Percentiles rank a stretch among this genome's conserved stretches.
Conservation (phyloP, 139 green algal genomes). For the Volvox africanus region DNA sequence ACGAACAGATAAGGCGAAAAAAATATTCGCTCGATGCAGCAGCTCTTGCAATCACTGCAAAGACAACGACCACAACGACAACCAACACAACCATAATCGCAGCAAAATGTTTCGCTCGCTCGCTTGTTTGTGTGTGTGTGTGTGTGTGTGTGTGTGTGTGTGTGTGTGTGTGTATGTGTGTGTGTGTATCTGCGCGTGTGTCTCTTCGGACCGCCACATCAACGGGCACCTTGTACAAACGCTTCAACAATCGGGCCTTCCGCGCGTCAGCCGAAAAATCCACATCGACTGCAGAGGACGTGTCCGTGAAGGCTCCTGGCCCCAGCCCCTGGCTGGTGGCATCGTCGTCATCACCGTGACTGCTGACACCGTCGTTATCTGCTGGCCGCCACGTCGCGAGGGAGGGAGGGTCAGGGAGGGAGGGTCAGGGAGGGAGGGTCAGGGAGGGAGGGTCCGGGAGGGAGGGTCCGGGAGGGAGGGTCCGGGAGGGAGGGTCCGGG, state of each 20-base stretch:
- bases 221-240: slow-evolving; percentile 9
- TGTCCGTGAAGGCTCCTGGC: neutral
- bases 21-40: too few relatives aligned
- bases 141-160: too few relatives aligned
- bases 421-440: neutral
- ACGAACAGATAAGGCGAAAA: too few relatives aligned
- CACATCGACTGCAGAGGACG: slow-evolving; percentile 2
- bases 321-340: slow-evolving; percentile 31
- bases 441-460: neutral
- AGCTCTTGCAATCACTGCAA: too few relatives aligned
- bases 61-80: too few relatives aligned
- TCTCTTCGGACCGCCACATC: neutral
- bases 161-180: too few relatives aligned
- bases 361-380: slow-evolving; percentile 4
- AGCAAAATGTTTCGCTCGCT: too few relatives aligned
- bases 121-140: too few relatives aligned
- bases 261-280: slow-evolving; percentile 21
- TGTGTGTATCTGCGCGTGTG: too few relatives aligned
- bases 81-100: neutral
- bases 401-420: neutral
- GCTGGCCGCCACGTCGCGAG: too few relatives aligned
- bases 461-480: too few relatives aligned
- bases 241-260: slow-evolving; percentile 26
- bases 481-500: too few relatives aligned
- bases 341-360: slow-evolving; percentile 30